These are phyloP conservation scores for Aleurites moluccanus DNA, from an alignment of 441 rosid species.

Conservation along the genomic window DNA sequence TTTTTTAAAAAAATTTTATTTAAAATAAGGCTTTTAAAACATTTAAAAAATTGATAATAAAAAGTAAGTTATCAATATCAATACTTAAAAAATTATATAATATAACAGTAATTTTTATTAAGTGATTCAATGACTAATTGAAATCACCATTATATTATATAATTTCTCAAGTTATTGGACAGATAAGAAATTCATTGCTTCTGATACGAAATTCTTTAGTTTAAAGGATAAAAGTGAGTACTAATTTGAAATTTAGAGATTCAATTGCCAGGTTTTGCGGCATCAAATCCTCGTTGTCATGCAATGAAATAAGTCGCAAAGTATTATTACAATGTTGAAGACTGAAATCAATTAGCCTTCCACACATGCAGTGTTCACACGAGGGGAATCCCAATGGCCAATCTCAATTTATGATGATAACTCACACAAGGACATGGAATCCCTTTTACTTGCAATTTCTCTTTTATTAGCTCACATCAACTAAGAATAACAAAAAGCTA, in stretches of 20 bases:
- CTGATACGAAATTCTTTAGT: no score
- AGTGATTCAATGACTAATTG: no score
- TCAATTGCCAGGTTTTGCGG: constrained; percentile 31
- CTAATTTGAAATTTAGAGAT: background rate
- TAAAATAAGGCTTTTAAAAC: no score
- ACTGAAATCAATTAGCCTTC: constrained; percentile 20
- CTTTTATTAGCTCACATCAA: constrained; percentile 15
- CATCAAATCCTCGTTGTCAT: constrained; percentile 32
- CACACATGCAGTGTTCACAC: constrained; percentile 21
- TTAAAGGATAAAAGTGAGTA: no score
- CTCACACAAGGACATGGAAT: constrained; percentile 39
- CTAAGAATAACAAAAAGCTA: constrained; percentile 26
- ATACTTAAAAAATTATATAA: no score
- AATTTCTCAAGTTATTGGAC: no score
- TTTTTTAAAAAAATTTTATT: no score
- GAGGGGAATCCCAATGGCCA: background rate
- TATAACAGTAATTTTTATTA: no score
- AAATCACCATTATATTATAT: no score
- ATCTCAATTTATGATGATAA: background rate
- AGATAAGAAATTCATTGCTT: no score
- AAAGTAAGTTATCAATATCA: no score
- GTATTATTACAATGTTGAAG: background rate
- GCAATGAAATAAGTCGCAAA: background rate
- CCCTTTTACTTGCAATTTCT: constrained; percentile 33
- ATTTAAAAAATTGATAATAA: no score